These are phyloP conservation scores for Lipomyces mesembrius DNA, from an alignment of 805 yeast genomes.

Conservation along the genomic window DNA sequence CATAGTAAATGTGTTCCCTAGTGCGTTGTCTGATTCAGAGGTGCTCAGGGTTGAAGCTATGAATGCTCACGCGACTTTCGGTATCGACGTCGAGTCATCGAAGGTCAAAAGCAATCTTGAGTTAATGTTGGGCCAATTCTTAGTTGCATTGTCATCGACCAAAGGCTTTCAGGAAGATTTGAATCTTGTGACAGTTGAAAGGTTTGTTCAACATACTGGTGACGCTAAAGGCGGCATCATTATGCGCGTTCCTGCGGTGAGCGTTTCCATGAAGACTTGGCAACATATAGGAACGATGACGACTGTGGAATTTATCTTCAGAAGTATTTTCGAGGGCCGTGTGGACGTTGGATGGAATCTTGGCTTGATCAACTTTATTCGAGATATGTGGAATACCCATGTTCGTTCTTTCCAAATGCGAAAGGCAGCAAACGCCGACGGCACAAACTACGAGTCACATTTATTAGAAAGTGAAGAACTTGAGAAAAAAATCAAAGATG, in stretches of 20 bases:
- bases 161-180: conserved; percentile 55
- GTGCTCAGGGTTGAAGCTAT: conserved; percentile 58
- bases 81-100: conserved; percentile 38
- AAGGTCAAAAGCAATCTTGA: conserved; percentile 62
- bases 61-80: conserved; percentile 42
- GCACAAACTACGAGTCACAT: conserved; percentile 39
- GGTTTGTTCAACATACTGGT: conserved; percentile 60
- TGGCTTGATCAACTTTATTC: conserved; percentile 84
- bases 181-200: conserved; percentile 54
- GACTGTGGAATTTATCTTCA: conserved; percentile 67
- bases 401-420: conserved; percentile 72
- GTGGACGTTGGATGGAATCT: conserved; percentile 93
- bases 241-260: conserved; percentile 75
- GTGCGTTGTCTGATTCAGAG: conserved; percentile 75
- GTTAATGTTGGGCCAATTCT: conserved; percentile 64
- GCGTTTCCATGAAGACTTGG: conserved; percentile 74
- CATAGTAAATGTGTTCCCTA: conserved; percentile 73
- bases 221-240: conserved; percentile 79
- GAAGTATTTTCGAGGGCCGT: conserved; percentile 81
- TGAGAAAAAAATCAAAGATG: conserved; percentile 54
- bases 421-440: conserved; percentile 47
- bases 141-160: conserved; percentile 68
- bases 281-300: conserved; percentile 57
- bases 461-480: conserved; percentile 45
- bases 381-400: conserved; percentile 92